These are phyloP conservation scores for Salvia sclarea DNA, from an alignment of 305 asterid genomes.

Conservation along the genomic window DNA sequence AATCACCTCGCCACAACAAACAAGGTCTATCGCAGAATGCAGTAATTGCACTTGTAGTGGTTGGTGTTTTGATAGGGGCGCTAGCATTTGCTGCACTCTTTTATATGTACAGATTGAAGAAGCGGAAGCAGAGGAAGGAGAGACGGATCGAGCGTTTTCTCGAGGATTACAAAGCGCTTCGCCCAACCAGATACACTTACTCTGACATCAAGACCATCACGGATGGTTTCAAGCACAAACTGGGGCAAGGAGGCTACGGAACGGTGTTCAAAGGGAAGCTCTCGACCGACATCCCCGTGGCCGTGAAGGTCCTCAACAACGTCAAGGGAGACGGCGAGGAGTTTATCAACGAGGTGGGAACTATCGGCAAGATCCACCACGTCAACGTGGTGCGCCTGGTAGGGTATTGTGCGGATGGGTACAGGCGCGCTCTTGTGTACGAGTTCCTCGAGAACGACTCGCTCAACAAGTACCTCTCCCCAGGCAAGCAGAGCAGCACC, in stretches of 20 bases:
- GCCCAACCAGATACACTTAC: constrained; percentile 63
- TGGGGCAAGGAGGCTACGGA: constrained; percentile 71
- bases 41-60: constrained; percentile 28
- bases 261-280: constrained; percentile 69
- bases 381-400: constrained; percentile 69
- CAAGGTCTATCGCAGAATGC: constrained; percentile 35
- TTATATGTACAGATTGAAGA: constrained; percentile 33
- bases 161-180: constrained; percentile 53
- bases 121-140: constrained; percentile 36
- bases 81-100: constrained; percentile 27
- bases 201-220: constrained; percentile 61
- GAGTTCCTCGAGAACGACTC: constrained; percentile 66
- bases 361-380: constrained; percentile 75
- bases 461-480: constrained; percentile 53
- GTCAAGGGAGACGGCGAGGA: constrained; percentile 70
- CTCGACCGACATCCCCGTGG: constrained; percentile 52
- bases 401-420: constrained; percentile 80
- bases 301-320: constrained; percentile 51
- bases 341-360: constrained; percentile 67
- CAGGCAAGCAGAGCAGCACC: constrained; percentile 37
- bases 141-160: constrained; percentile 41
- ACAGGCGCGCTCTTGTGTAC: constrained; percentile 58
- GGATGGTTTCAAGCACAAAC: constrained; percentile 48
- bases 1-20: constrained; percentile 20
- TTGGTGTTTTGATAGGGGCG: constrained; percentile 25